phyloP scores from a whole-genome alignment of 495 filamentous ascomycete species.

The Trichoderma gamsii region DNA sequence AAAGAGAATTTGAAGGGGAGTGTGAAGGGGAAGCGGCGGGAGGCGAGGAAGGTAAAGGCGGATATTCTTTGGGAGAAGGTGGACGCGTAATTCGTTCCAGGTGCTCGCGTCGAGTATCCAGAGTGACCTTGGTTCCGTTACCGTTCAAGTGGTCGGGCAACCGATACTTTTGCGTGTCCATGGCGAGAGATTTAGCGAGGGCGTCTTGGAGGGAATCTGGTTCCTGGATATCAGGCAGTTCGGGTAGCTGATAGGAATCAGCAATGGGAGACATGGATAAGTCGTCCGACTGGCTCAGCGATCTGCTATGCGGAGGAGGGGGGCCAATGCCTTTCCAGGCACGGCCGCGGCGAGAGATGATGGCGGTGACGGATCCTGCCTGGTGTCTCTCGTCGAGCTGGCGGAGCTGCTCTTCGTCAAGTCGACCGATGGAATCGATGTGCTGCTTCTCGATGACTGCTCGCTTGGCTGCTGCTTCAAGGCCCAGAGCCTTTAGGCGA shows the following conservation, averaged over 20 bases:
- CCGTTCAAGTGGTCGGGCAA: conserved; percentile 56
- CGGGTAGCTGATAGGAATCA: conserved; percentile 31
- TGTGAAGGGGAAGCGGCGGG: conserved; percentile 23
- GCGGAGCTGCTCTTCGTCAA: conserved; percentile 66
- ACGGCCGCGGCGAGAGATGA: conserved; percentile 54
- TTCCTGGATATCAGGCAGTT: conserved; percentile 41
- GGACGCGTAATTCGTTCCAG: conserved; percentile 38
- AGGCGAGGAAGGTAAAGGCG: conserved; percentile 10
- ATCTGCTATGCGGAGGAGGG: conserved; percentile 21
- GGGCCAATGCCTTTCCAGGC: conserved; percentile 53
- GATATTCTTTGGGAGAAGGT: conserved; percentile 30
- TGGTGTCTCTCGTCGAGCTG: conserved; percentile 60
- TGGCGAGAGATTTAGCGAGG: conserved; percentile 17
- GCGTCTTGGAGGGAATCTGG: conserved; percentile 25
- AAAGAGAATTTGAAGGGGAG: conserved; percentile 5
- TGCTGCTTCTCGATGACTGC: conserved; percentile 33
- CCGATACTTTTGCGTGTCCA: conserved; percentile 61
- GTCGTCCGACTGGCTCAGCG: not conserved
- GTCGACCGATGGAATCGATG: conserved; percentile 56
- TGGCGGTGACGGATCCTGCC: conserved; percentile 44
- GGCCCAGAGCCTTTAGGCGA: conserved; percentile 66
- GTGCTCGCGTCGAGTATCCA: conserved; percentile 46
- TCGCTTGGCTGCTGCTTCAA: conserved; percentile 40
- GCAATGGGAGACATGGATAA: conserved; percentile 1
- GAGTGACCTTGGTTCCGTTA: conserved; percentile 53